Percentiles rank a stretch among this genome's conserved stretches.
Evolutionary conservation across 768 basidiomycete species (phyloP).

Genomic region (Suillus subaureus): DNA sequence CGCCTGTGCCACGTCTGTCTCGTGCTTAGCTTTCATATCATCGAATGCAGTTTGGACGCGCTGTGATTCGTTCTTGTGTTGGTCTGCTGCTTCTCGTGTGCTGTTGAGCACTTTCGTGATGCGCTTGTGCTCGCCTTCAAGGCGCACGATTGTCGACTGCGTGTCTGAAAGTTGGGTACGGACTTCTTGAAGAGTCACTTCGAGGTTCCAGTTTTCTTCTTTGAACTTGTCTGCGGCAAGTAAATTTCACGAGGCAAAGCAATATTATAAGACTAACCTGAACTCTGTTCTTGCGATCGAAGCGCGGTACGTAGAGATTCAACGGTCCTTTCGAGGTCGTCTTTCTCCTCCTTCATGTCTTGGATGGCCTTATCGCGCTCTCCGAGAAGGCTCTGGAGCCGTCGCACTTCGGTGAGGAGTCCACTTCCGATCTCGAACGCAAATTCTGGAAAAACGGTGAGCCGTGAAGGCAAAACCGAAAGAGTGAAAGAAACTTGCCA

Average conservation of each 20-base stretch:
- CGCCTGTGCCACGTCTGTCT: constrained; percentile 92
- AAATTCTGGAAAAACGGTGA: constrained; percentile 64
- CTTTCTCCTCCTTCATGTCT: constrained; percentile 90
- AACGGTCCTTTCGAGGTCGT: constrained; percentile 78
- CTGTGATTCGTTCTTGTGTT: constrained; percentile 85
- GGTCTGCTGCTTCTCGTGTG: constrained; percentile 75
- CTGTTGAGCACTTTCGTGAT: constrained; percentile 73
- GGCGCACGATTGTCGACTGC: constrained; percentile 63
- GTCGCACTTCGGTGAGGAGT: constrained; percentile 86
- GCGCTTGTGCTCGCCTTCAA: constrained; percentile 84
- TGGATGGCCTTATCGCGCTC: constrained; percentile 94
- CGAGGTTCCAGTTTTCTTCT: constrained; percentile 99
- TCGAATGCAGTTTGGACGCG: constrained; percentile 62
- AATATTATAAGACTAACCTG: constrained; percentile 51
- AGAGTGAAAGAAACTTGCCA: constrained; percentile 50
- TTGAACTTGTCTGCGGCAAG: constrained; percentile 79
- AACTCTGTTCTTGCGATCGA: constrained; percentile 77
- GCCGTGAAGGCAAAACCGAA: constrained; percentile 7
- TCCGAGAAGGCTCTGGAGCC: constrained; percentile 86
- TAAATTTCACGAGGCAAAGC: not conserved
- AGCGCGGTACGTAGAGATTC: constrained; percentile 75
- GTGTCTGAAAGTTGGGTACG: constrained; percentile 68
- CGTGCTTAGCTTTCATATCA: constrained; percentile 87
- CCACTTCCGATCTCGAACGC: constrained; percentile 98
- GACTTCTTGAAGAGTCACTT: constrained; percentile 89